Evolutionary conservation across 768 basidiomycete species (phyloP).

Genomic region (Austroboletus festivus): DNA sequence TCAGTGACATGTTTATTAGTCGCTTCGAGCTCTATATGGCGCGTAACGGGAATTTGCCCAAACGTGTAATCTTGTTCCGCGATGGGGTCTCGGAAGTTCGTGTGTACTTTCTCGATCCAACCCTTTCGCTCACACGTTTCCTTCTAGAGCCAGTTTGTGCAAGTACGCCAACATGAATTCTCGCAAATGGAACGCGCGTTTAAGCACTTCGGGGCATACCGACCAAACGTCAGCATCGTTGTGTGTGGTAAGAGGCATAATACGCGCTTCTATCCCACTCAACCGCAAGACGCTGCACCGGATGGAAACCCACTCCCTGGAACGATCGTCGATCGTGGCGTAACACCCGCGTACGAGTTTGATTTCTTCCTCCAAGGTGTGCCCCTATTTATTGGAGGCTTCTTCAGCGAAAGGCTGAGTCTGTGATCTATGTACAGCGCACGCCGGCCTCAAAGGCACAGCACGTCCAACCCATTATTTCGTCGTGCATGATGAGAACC

Average conservation of each 20-base stretch:
- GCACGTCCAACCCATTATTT: conserved; percentile 53
- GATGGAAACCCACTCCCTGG: conserved; percentile 52
- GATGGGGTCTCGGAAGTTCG: conserved; percentile 81
- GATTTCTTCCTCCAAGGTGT: conserved; percentile 55
- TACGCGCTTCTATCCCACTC: conserved; percentile 53
- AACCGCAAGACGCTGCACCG: conserved; percentile 33
- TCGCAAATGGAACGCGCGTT: conserved; percentile 40
- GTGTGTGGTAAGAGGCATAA: conserved; percentile 57
- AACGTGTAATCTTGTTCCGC: conserved; percentile 46
- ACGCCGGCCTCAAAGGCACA: conserved; percentile 43
- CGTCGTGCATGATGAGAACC: conserved; percentile 53
- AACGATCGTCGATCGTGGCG: conserved; percentile 55
- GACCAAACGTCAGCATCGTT: conserved; percentile 49
- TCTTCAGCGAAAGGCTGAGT: background rate
- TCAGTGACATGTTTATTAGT: conserved; percentile 47
- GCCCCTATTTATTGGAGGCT: background rate
- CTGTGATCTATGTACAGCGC: conserved; percentile 22
- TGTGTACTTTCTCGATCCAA: background rate
- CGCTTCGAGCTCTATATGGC: conserved; percentile 39
- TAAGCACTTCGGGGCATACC: conserved; percentile 39
- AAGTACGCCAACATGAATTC: conserved; percentile 43
- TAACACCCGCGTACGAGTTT: conserved; percentile 51
- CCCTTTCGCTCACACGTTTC: background rate
- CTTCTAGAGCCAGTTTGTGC: conserved; percentile 44
- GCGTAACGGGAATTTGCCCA: conserved; percentile 36